Percentiles rank a stretch among this genome's conserved stretches.
phyloP scores from a whole-genome alignment of 192 early-diverging fungal genomes.

The Mycoemilia scoparia region DNA sequence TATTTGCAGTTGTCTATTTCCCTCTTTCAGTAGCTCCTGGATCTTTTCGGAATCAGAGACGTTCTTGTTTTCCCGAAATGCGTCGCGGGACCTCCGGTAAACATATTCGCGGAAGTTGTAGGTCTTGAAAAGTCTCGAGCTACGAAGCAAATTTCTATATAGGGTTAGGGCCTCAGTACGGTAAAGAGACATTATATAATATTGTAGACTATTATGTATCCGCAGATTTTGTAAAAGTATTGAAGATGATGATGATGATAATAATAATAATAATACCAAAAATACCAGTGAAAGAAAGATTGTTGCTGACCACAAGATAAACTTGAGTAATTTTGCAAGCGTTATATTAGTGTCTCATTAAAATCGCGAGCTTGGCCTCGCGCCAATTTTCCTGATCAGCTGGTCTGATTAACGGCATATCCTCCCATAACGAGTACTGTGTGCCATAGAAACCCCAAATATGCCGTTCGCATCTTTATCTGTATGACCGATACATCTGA shows the following conservation, averaged over 20 bases:
- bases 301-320: too few species aligned
- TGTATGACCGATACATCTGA: too few species aligned
- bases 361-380: too few species aligned
- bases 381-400: too few species aligned
- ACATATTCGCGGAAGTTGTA: constrained; percentile 88
- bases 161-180: constrained; percentile 47
- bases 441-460: too few species aligned
- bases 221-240: neutral
- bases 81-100: constrained; percentile 57
- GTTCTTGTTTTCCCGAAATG: constrained; percentile 43
- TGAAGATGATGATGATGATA: neutral
- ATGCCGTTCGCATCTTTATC: too few species aligned
- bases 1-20: constrained; percentile 45
- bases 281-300: too few species aligned
- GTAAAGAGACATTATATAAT: constrained; percentile 9
- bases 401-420: too few species aligned
- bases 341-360: too few species aligned
- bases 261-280: neutral
- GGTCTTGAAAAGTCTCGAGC: constrained; percentile 49
- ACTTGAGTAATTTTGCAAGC: too few species aligned
- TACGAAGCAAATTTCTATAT: constrained; percentile 57
- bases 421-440: too few species aligned
- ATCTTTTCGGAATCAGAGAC: constrained; percentile 38
- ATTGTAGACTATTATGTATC: neutral
- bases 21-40: constrained; percentile 33